Evolutionary conservation across 495 filamentous ascomycete genomes (phyloP), one percentile per base, ranked within the genome.

Genomic region (Penicillium crystallinum): DNA sequence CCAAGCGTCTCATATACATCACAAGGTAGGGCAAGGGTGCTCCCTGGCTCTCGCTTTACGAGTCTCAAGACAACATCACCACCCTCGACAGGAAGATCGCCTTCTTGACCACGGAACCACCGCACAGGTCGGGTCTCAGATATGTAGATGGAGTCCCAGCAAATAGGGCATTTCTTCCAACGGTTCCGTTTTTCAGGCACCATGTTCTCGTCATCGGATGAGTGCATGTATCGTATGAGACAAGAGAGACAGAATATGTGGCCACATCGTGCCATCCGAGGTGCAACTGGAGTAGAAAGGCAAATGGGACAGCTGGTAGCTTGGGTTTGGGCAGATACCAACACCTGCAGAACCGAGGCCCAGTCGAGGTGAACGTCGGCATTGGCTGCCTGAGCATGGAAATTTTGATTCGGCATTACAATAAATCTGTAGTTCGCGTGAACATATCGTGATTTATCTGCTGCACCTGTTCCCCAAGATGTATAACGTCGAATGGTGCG

Each of bases 391-490:
- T 97, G 92, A 1, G 81, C 76, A 46, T 80, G 76, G 64, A 96
- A 98, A 56, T 85, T 83, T 15, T 84, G 87, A 17, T 78, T 77
- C 0, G 93, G 93, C 50, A 88, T 82, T 31, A 98, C 93, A 49
- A 98, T 87, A 64, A 98, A 98, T 18, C 93, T 84, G 65, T 98
- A 98, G 67, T 98, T 98, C 22, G 93, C 90, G 71, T 97, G 91
- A 21, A 98, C 88, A 61, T 95, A 98, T 62, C 89, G 86, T 39
- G 91, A 89, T 66, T 98, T 98, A 66, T 98, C 93, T 40, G 82
- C 80, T 21, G 88, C 85, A 67, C 92, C 91, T 27, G 90, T 68
- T 0, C 91, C 90, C 85, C 86, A 96, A 6, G 87, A 87, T 36
- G 85, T 83, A 66, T 88, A 84, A 46, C 88, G 74, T 58, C 72